Conservation (phyloP, 1,284 basidiomycete genomes). For the Anthracocystis walkeri region DNA sequence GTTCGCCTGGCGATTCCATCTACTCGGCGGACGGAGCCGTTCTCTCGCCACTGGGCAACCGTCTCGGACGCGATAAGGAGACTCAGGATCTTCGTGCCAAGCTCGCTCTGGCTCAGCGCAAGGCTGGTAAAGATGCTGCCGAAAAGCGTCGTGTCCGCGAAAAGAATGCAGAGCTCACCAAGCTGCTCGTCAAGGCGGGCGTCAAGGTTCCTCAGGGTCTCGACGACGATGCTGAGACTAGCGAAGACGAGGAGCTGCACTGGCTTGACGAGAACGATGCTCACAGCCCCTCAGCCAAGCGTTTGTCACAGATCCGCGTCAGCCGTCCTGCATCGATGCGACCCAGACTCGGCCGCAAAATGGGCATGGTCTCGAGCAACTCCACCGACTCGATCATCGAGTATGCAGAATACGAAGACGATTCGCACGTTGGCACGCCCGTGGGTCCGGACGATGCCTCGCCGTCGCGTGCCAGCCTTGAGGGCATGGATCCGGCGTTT, state of each 20-base stretch:
- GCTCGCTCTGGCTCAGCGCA: conserved; percentile 62
- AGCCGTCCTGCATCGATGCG: conserved; percentile 24
- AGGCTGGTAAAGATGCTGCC: conserved; percentile 61
- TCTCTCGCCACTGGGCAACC: conserved; percentile 47
- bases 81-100: conserved; percentile 62
- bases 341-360: conserved; percentile 36
- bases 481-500: conserved; percentile 61
- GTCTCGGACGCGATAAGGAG: conserved; percentile 54
- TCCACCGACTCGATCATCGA: conserved; percentile 54
- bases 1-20: conserved; percentile 47
- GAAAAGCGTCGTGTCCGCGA: conserved; percentile 64
- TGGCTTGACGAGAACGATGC: conserved; percentile 37
- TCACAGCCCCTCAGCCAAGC: conserved; percentile 40
- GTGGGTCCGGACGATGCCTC: conserved; percentile 41
- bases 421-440: conserved; percentile 28
- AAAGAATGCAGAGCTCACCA: conserved; percentile 58
- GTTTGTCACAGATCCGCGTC: conserved; percentile 33
- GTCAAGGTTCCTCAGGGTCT: conserved; percentile 50
- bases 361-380: conserved; percentile 45
- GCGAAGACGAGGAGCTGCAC: conserved; percentile 54
- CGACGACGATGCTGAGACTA: conserved; percentile 58
- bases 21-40: conserved; percentile 47
- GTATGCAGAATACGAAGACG: conserved; percentile 44
- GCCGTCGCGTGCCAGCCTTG: conserved; percentile 54
- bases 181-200: conserved; percentile 56